These are phyloP conservation scores for Talaromyces sp. DNA, from an alignment of 2,329 filamentous ascomycete genomes.

Conservation along the genomic window DNA sequence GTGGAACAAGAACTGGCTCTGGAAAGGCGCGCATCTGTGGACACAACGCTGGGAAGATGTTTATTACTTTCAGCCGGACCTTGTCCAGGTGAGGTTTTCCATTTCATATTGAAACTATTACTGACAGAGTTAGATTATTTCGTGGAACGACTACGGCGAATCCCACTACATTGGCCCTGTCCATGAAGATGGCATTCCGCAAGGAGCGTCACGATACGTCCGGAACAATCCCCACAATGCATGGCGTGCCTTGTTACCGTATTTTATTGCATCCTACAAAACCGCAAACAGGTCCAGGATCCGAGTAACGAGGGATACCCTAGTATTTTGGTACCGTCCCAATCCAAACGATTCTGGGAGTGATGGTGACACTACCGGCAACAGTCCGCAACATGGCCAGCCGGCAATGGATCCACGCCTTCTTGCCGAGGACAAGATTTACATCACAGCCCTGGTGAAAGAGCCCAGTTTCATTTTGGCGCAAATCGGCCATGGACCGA, in stretches of 20 bases:
- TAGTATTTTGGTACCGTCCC: conserved; percentile 32
- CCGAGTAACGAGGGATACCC: conserved; percentile 19
- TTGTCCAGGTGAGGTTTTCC: conserved; percentile 37
- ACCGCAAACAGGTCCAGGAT: conserved; percentile 18
- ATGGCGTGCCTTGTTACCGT: conserved; percentile 30
- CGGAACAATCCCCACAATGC: conserved; percentile 26
- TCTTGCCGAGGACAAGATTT: conserved; percentile 29
- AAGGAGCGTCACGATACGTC: conserved; percentile 39
- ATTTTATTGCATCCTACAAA: conserved; percentile 33
- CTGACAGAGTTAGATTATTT: conserved; percentile 42
- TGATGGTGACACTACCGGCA: conserved; percentile 29
- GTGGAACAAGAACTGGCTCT: conserved; percentile 61
- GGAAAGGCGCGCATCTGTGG: conserved; percentile 58
- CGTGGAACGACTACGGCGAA: conserved; percentile 61
- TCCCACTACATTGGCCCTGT: conserved; percentile 56
- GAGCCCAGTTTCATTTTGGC: conserved; percentile 24
- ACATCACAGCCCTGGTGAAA: conserved; percentile 23
- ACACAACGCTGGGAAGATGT: conserved; percentile 55
- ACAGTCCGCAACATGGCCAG: conserved; percentile 27
- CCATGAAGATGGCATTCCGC: conserved; percentile 41
- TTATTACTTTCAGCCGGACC: conserved; percentile 47
- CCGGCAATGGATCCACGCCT: conserved; percentile 19
- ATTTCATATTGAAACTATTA: not conserved
- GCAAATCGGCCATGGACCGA: conserved; percentile 22
- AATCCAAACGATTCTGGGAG: conserved; percentile 27